These are phyloP conservation scores for Boletus sp. DNA, from an alignment of 1,284 basidiomycete genomes.

Conservation along the genomic window DNA sequence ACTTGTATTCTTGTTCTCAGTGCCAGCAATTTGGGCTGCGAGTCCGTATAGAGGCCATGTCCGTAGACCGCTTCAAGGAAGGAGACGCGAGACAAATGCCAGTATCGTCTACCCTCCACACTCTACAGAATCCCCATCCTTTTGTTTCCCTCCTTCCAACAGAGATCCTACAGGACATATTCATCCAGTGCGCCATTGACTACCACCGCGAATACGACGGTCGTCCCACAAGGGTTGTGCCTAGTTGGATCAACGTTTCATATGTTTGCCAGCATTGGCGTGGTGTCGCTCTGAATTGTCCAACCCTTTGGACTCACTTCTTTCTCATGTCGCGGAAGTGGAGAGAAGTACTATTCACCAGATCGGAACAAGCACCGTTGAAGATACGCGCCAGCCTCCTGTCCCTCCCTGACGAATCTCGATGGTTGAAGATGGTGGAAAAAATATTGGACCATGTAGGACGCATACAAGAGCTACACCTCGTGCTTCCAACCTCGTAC, in stretches of 20 bases:
- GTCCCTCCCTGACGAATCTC: not conserved
- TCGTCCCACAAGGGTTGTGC: not conserved
- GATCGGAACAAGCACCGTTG: constrained; percentile 39
- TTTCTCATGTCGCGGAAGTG: constrained; percentile 25
- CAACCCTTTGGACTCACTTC: constrained; percentile 10
- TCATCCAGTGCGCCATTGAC: not conserved
- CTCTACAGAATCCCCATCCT: not conserved
- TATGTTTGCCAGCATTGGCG: constrained; percentile 26
- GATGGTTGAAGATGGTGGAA: constrained; percentile 5
- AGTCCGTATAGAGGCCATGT: too few relatives aligned
- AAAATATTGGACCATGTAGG: constrained; percentile 22
- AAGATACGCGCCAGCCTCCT: constrained; percentile 12
- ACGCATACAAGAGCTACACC: constrained; percentile 22
- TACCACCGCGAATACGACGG: not conserved
- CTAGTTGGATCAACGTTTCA: constrained; percentile 31
- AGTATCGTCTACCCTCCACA: too few relatives aligned
- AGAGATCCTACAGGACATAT: not conserved
- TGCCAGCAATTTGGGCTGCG: too few relatives aligned
- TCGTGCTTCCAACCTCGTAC: not conserved
- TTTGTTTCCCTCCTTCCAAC: not conserved
- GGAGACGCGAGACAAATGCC: too few relatives aligned
- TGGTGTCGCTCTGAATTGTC: constrained; percentile 29
- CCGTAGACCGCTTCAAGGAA: too few relatives aligned
- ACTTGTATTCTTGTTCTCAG: too few relatives aligned
- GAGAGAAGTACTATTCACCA: constrained; percentile 37